A percentile compares a stretch with the other conserved stretches of the same genome.
Conservation (phyloP, 1,139 yeast genomes). For the Hanseniaspora uvarum region DNA sequence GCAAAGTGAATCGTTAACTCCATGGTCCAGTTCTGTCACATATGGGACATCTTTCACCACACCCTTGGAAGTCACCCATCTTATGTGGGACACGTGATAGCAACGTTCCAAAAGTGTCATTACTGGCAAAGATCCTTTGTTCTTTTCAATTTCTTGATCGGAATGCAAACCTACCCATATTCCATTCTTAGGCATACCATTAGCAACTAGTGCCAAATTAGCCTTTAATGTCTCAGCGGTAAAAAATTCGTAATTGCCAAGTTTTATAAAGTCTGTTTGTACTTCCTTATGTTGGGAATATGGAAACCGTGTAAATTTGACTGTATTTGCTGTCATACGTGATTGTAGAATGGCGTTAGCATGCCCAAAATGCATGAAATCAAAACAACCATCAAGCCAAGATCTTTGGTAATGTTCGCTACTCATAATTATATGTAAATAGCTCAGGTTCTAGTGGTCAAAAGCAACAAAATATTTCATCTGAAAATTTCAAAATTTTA, state of each 20-base stretch:
- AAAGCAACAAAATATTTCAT: too few species aligned
- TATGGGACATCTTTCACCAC: constrained; percentile 79
- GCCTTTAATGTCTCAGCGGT: constrained; percentile 2
- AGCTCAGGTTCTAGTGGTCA: too few species aligned
- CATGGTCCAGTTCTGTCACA: constrained; percentile 81
- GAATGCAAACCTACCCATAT: constrained; percentile 63
- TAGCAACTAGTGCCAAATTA: not conserved
- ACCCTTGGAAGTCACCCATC: constrained; percentile 57
- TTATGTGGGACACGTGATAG: constrained; percentile 76
- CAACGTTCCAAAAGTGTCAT: constrained; percentile 74
- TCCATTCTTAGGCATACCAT: constrained; percentile 40
- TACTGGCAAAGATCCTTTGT: constrained; percentile 83
- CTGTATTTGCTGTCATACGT: constrained; percentile 21
- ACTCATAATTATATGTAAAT: not conserved
- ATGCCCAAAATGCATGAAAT: constrained; percentile 94
- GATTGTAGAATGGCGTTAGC: constrained; percentile 96
- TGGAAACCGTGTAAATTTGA: not conserved
- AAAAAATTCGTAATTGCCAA: not conserved
- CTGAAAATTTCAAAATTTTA: too few species aligned
- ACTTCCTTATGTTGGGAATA: not conserved
- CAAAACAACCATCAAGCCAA: constrained; percentile 98
- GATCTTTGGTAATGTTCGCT: constrained; percentile 32
- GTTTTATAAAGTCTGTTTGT: not conserved
- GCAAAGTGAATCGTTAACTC: constrained; percentile 51
- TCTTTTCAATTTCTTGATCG: constrained; percentile 68